These are phyloP conservation scores for Diplodia seriata DNA, from an alignment of 2,329 filamentous ascomycete genomes.

Conservation along the genomic window DNA sequence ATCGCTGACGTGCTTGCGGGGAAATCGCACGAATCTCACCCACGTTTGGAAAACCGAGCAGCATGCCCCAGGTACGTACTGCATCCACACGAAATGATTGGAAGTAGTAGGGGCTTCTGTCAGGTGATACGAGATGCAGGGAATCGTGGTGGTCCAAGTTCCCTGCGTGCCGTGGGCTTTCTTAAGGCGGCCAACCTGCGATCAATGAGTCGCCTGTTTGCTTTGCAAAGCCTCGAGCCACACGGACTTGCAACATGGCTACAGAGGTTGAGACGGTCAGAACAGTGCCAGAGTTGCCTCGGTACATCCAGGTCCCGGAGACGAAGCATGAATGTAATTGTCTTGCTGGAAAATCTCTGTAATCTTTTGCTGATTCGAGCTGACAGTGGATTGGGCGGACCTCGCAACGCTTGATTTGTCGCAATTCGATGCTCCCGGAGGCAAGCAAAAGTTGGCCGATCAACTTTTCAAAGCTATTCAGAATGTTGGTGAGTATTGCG, in stretches of 20 bases:
- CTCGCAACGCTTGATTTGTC: conserved; percentile 36
- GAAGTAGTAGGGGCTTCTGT: background rate
- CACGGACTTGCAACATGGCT: background rate
- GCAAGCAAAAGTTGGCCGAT: conserved; percentile 35
- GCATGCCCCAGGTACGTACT: background rate
- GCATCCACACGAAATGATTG: background rate
- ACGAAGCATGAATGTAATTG: conserved; percentile 19
- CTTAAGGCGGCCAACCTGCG: conserved; percentile 6
- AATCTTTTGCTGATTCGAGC: background rate
- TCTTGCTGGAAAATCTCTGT: no score
- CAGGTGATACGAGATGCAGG: background rate
- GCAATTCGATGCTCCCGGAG: conserved; percentile 35
- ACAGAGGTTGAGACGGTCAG: conserved; percentile 9
- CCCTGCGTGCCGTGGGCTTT: background rate
- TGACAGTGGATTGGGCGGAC: conserved; percentile 38
- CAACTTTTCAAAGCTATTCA: conserved; percentile 36
- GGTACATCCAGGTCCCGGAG: conserved; percentile 14
- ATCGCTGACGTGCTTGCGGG: conserved; percentile 28
- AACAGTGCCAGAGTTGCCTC: background rate
- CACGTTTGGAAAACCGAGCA: conserved; percentile 1
- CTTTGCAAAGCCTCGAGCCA: background rate
- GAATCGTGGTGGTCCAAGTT: background rate
- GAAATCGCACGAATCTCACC: conserved; percentile 25
- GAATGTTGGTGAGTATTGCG: conserved; percentile 18
- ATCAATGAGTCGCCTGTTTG: background rate